Evolutionary conservation across 2,329 filamentous ascomycete species (phyloP).

Genomic region (Neonectria sp.): DNA sequence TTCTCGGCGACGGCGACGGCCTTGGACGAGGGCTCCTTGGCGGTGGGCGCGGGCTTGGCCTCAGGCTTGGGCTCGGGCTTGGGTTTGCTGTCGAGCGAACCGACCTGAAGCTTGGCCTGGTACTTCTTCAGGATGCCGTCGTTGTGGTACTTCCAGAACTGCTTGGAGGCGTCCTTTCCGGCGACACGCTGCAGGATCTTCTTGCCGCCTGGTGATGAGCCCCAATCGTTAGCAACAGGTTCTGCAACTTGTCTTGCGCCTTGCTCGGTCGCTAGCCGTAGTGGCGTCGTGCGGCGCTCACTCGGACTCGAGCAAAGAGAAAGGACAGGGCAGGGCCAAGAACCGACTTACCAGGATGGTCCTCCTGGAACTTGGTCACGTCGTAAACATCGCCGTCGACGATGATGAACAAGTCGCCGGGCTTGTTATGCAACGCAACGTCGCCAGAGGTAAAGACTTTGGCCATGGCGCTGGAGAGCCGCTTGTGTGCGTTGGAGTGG

Average conservation of each 20-base stretch:
- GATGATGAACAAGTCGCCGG: slow-evolving; percentile 88
- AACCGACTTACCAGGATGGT: slow-evolving; percentile 78
- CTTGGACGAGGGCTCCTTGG: slow-evolving; percentile 55
- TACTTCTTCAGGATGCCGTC: slow-evolving; percentile 92
- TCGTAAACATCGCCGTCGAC: slow-evolving; percentile 98
- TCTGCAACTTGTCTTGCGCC: neutral
- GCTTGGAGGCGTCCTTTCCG: slow-evolving; percentile 77
- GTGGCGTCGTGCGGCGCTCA: neutral
- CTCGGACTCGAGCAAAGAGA: neutral
- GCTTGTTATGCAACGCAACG: slow-evolving; percentile 92
- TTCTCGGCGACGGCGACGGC: slow-evolving; percentile 57
- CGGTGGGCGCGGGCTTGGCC: slow-evolving; percentile 51
- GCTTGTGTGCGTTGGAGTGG: slow-evolving; percentile 16
- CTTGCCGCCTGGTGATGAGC: slow-evolving; percentile 66
- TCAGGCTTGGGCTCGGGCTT: slow-evolving; percentile 66
- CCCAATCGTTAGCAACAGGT: slow-evolving; percentile 28
- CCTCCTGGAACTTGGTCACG: slow-evolving; percentile 88
- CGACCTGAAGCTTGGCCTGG: slow-evolving; percentile 81
- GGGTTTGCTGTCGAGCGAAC: slow-evolving; percentile 91
- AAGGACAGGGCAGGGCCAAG: slow-evolving; percentile 2
- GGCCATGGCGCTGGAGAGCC: slow-evolving; percentile 75
- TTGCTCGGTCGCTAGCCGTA: neutral
- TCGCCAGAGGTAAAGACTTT: slow-evolving; percentile 88
- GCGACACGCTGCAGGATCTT: slow-evolving; percentile 76
- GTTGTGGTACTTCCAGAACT: slow-evolving; percentile 85